Conservation (phyloP, 768 basidiomycete species). For the Terana coerulea region DNA sequence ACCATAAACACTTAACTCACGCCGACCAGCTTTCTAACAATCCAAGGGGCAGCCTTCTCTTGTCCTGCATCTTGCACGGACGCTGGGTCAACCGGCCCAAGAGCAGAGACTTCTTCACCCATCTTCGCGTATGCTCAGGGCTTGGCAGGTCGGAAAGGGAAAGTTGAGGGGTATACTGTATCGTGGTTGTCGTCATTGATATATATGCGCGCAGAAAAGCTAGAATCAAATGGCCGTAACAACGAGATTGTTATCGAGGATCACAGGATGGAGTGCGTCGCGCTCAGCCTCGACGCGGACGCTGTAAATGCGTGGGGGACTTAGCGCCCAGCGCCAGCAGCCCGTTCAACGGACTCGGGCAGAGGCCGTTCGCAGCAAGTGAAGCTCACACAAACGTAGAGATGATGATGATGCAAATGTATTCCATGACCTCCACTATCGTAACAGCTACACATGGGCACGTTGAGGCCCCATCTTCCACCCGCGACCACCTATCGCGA, state of each 20-base stretch:
- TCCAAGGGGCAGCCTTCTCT: slow-evolving; percentile 59
- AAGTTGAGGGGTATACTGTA: not conserved
- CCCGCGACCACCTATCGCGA: slow-evolving; percentile 17
- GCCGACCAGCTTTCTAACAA: slow-evolving; percentile 59
- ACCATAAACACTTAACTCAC: slow-evolving; percentile 27
- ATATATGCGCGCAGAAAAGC: not conserved
- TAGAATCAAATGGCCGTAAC: not conserved
- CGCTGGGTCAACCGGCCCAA: slow-evolving; percentile 48
- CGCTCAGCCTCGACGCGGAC: too few species aligned
- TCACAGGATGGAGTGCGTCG: too few species aligned
- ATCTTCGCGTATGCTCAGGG: not conserved
- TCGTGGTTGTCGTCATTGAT: not conserved
- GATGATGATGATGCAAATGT: too few species aligned
- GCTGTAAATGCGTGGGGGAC: too few species aligned
- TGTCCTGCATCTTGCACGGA: slow-evolving; percentile 41
- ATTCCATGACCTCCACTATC: slow-evolving; percentile 4
- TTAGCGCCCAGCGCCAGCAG: too few species aligned
- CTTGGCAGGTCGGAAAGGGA: not conserved
- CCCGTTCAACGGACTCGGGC: too few species aligned
- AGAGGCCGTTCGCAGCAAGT: too few species aligned
- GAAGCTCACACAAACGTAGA: too few species aligned
- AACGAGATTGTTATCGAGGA: slow-evolving; percentile 3
- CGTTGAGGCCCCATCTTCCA: slow-evolving; percentile 25
- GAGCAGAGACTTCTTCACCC: slow-evolving; percentile 29
- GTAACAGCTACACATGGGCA: slow-evolving; percentile 15